Evolutionary conservation across 352 stramenopile genomes (phyloP), one percentile per base, ranked within the genome.

Genomic region (Phytophthora cajani): DNA sequence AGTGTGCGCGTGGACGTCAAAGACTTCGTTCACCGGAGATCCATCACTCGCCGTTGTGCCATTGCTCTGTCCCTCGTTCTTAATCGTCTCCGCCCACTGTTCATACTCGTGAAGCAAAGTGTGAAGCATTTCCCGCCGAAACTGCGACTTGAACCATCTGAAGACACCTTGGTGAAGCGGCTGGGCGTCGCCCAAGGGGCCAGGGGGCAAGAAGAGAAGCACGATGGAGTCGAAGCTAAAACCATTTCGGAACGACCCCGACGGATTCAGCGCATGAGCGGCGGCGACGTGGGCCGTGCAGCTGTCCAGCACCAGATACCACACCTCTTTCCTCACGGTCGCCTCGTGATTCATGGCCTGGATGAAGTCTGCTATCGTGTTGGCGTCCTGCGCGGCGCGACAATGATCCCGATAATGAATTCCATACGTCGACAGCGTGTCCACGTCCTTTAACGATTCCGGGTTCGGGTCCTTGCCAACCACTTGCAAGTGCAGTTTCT

Each of bases 151-250:
- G 62, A 92, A 89, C 6, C 76, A 79, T 2, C 75, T 66, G 19
- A 87, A 58, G 14, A 92, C 69, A 9, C 82, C 84, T 32, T 92
- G 82, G 32, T 85, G 77, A n/a, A 93, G 62, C 0, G 86, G 84
- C n/a, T 93, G 82, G 3, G 62, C 59, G 17, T 82, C 75, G 1
- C 42, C 58, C 3, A 67, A 71, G 4, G 81, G 66, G 9, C 79
- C 78, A 16, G 84, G 79, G 32, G 86, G 84, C 25, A 91, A 64
- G 47, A 94, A 82, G 5, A 92, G 64, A 10, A 94, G 74, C 17
- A 94, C 80, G 17, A 91, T 74, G 5, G 76, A 80, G 40, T 94
- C 83, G 40, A 91, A 89, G 17, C 67, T 83, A 60, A 88, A 94
- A 16, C 84, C 83, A 62, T 74, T 74, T 17, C 81, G 80, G 69